phyloP scores from a whole-genome alignment of 257 asterid species.

The Nicotiana knightiana region DNA sequence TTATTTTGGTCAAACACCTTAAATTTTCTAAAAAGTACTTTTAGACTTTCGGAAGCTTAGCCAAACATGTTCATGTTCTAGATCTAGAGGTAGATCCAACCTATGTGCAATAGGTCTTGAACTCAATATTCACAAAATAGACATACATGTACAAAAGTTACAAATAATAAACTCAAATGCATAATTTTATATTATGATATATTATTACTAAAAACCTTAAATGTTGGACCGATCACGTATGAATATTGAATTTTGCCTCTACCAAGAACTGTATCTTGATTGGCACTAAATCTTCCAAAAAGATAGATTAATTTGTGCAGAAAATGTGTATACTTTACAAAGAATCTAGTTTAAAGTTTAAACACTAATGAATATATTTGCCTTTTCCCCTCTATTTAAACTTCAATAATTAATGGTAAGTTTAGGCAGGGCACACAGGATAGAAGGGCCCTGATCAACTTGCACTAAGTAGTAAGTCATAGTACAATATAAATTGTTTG shows the following conservation, averaged over 20 bases:
- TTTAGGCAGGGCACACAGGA: background rate
- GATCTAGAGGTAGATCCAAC: background rate
- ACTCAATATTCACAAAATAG: background rate
- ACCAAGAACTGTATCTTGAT: too few species aligned
- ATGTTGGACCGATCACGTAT: background rate
- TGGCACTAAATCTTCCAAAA: background rate
- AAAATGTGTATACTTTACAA: background rate
- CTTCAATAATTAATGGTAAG: background rate
- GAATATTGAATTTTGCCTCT: background rate
- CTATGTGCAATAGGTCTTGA: background rate
- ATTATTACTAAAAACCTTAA: background rate
- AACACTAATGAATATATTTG: background rate
- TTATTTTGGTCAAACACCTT: too few species aligned
- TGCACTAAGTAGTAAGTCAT: background rate
- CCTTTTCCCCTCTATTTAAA: background rate
- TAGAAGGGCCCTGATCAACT: slow-evolving; percentile 1
- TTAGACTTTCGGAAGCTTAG: too few species aligned
- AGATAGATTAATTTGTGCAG: background rate
- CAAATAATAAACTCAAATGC: background rate
- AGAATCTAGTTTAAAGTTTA: background rate
- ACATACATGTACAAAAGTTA: too few species aligned
- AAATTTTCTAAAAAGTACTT: too few species aligned
- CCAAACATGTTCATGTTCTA: too few species aligned
- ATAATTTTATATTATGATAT: background rate
- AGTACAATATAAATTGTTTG: background rate